Conservation (phyloP, 2,329 filamentous ascomycete genomes). For the Verticillium isaacii region DNA sequence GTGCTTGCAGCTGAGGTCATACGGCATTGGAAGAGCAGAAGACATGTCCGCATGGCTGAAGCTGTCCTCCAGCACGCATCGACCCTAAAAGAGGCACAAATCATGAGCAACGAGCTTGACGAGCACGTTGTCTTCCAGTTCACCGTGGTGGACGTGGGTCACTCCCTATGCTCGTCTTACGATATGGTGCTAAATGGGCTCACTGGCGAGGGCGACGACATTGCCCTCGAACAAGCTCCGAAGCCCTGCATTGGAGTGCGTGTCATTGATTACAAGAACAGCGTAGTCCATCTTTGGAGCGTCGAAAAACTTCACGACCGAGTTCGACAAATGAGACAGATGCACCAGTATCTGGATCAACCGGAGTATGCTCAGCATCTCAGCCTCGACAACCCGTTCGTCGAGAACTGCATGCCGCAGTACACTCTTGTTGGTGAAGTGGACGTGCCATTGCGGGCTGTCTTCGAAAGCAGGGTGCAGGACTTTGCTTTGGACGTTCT, state of each 20-base stretch:
- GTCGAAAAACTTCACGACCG: conserved; percentile 85
- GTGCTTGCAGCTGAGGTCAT: conserved; percentile 62
- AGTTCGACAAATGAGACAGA: conserved; percentile 88
- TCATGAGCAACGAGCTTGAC: conserved; percentile 96
- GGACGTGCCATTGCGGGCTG: conserved; percentile 85
- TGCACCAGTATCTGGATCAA: conserved; percentile 93
- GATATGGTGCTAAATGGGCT: conserved; percentile 93
- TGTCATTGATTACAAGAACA: conserved; percentile 84
- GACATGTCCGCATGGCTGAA: conserved; percentile 93
- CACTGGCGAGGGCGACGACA: conserved; percentile 76
- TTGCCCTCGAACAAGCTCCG: conserved; percentile 70
- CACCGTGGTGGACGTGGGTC: conserved; percentile 81
- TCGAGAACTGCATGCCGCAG: conserved; percentile 83
- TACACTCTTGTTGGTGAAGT: conserved; percentile 92
- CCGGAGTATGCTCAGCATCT: conserved; percentile 94
- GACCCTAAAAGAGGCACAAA: conserved; percentile 88
- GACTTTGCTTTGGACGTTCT: conserved; percentile 89
- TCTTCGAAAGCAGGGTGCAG: conserved; percentile 91
- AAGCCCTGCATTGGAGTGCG: conserved; percentile 91
- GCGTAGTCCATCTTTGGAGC: conserved; percentile 89
- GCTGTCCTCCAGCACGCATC: conserved; percentile 83
- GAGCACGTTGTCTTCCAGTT: conserved; percentile 95
- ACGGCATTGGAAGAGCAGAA: conserved; percentile 74
- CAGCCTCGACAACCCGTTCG: conserved; percentile 87
- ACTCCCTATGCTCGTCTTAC: conserved; percentile 88